Evolutionary conservation across 148 eudicot genomes (phyloP), one percentile per base, ranked within the genome.

Genomic region (Amaranthus hypochondriacus): DNA sequence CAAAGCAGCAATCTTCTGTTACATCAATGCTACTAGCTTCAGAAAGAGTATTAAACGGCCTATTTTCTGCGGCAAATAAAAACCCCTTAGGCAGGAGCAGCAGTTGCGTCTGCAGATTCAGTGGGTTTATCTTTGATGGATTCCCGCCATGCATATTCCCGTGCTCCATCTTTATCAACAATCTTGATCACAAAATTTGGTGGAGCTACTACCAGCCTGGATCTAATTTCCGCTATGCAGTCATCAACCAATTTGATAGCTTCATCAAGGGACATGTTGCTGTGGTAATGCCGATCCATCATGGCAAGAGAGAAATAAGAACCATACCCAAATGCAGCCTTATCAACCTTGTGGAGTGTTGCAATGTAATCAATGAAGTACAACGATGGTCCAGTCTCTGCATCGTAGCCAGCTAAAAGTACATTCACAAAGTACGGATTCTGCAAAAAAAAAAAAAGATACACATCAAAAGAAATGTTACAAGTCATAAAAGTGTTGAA

Each of bases 241-340:
- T 90, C 86, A 81, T 92, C 97, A 14, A 85, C 96, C 77, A 92
- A 73, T 66, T 88, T 85, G 7, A 86, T 78, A 4, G 97, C 96
- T 78, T 92, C 93, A 44, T 92, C 97, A 8, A 90, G 72, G 0
- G 88, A 81, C 97, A 92, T 92, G 79, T 84, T 84, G 47, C 77
- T 78, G 61, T 75, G 87, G 82, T 87, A 92, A 81, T 88, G 89
- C 67, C 93, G 74, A 77, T 92, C 97, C 97, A 92, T 90, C 97
- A 88, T 87, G 75, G 97, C 53, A 56, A 92, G 96, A 9, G 93
- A 73, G 59, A 92, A 92, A 73, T 83, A 92, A 71, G 96, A 80
- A 50, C 97, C 97, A 13, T 92, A 92, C 21, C 97, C 96, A 75
- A 90, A 90, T 0, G 96, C 97, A 10, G 86, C 97, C 81, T 90